A percentile compares a stretch with the other conserved stretches of the same genome.
Conservation (phyloP, 495 filamentous ascomycete species). For the Lepraria neglecta region DNA sequence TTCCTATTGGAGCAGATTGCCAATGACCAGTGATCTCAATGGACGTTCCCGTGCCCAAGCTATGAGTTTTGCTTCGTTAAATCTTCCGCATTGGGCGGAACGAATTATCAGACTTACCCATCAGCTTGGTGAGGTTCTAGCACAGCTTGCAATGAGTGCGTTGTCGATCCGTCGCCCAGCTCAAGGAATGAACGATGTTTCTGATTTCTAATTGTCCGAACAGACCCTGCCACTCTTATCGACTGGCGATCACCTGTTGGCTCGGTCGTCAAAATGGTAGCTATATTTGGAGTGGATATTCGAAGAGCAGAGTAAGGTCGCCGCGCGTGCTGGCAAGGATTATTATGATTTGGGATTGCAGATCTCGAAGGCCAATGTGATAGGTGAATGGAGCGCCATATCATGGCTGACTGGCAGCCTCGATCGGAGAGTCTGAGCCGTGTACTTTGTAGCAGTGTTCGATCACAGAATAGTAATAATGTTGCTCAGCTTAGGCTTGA, state of each 20-base stretch:
- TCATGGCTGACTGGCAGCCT: conserved; percentile 10
- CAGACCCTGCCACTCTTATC: conserved; percentile 66
- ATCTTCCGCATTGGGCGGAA: conserved; percentile 9
- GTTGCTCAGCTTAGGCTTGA: not conserved
- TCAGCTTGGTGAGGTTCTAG: conserved; percentile 67
- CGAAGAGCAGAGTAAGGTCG: conserved; percentile 7
- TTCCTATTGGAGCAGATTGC: conserved; percentile 62
- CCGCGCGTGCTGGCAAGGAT: not conserved
- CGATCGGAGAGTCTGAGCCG: not conserved
- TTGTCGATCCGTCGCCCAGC: conserved; percentile 80
- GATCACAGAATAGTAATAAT: not conserved
- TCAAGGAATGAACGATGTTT: conserved; percentile 77
- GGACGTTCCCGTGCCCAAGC: conserved; percentile 72
- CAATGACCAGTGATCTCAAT: conserved; percentile 74
- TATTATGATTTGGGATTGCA: not conserved
- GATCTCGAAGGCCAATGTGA: not conserved
- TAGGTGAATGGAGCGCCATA: conserved; percentile 19
- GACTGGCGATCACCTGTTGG: conserved; percentile 23
- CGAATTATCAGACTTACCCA: conserved; percentile 52
- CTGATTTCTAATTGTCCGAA: conserved; percentile 80
- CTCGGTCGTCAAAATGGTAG: conserved; percentile 15
- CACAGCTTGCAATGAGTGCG: conserved; percentile 73
- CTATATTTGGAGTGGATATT: conserved; percentile 21
- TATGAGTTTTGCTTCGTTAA: conserved; percentile 33
- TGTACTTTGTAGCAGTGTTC: not conserved